These are phyloP conservation scores for Tetrapisispora nanseiensis DNA, from an alignment of 805 yeast genomes.

Conservation along the genomic window DNA sequence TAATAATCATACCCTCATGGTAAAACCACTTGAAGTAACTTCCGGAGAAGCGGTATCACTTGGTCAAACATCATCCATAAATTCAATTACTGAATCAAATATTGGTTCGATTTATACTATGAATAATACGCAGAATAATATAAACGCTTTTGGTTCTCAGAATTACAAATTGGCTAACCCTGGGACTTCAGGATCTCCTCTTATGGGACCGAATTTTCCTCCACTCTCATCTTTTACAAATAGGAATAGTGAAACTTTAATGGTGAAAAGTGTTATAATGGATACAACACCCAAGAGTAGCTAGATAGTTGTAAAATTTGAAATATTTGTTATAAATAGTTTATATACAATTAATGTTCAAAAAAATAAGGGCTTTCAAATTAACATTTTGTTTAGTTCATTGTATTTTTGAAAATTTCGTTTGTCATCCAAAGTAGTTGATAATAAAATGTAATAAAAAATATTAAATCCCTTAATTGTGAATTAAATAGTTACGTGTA, in stretches of 20 bases:
- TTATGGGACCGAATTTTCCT: neutral
- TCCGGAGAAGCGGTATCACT: neutral
- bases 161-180: neutral
- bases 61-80: neutral
- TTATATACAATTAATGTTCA: no score
- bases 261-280: neutral
- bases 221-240: neutral
- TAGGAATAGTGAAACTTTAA: neutral
- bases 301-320: neutral
- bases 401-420: no score
- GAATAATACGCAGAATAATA: neutral
- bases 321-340: neutral
- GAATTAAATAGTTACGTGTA: no score
- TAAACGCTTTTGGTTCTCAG: neutral
- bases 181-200: neutral
- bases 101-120: neutral
- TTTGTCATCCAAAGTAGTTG: no score
- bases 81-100: neutral
- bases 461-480: no score
- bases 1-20: no score
- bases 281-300: neutral
- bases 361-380: no score
- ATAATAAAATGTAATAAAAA: no score
- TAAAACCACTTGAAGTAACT: neutral
- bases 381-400: no score